Evolutionary conservation across 169 alveolate species (phyloP).

Genomic region (Plasmodium gonderi): DNA sequence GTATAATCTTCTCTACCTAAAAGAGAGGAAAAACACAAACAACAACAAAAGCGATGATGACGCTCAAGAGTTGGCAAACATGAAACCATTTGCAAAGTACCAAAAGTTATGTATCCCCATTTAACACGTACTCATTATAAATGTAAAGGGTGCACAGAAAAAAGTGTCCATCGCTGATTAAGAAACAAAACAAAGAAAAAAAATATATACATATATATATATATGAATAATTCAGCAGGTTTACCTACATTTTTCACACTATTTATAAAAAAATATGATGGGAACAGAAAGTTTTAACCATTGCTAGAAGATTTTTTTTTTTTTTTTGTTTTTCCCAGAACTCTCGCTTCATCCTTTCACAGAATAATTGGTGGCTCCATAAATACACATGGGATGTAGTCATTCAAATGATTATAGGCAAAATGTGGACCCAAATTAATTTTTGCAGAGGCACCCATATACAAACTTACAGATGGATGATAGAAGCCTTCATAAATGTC

Average conservation of each 20-base stretch:
- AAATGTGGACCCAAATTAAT: conserved; percentile 84
- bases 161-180: neutral
- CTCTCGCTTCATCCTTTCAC: conserved; percentile 1
- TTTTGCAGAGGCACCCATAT: conserved; percentile 89
- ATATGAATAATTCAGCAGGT: neutral
- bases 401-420: conserved; percentile 75
- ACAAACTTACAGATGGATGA: conserved; percentile 89
- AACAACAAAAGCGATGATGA: neutral
- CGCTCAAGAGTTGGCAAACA: neutral
- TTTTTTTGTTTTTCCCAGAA: neutral
- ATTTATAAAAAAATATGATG: neutral
- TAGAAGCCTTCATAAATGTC: conserved; percentile 85
- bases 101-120: neutral
- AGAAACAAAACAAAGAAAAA: neutral
- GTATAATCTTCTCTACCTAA: neutral
- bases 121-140: neutral
- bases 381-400: conserved; percentile 76
- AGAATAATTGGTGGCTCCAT: conserved; percentile 79
- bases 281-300: neutral
- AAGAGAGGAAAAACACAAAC: neutral
- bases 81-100: neutral
- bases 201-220: no score
- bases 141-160: neutral
- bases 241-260: neutral
- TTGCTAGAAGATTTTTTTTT: neutral